These are phyloP conservation scores for Phylloporus sp. DNA, from an alignment of 768 basidiomycete species.

Conservation along the genomic window DNA sequence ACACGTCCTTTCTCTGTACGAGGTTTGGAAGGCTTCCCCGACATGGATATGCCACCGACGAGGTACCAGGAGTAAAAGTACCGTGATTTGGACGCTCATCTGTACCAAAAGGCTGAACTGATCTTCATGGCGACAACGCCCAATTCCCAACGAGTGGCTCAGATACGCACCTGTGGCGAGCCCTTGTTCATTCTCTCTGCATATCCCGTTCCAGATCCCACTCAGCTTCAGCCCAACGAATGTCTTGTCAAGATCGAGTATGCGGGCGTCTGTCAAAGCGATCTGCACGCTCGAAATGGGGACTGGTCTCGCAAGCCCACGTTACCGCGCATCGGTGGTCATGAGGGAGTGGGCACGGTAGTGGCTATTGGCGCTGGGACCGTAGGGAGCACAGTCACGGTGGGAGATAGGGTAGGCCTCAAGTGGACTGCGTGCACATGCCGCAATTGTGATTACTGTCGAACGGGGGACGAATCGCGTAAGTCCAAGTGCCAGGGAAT, in stretches of 20 bases:
- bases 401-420: slow-evolving; percentile 43
- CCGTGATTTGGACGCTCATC: no score
- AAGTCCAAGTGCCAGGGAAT: slow-evolving; percentile 4
- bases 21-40: no score
- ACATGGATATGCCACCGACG: no score
- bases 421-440: slow-evolving; percentile 42
- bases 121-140: not conserved
- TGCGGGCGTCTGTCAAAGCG: slow-evolving; percentile 42
- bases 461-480: slow-evolving; percentile 33
- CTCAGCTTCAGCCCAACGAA: slow-evolving; percentile 19
- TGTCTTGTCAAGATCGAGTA: slow-evolving; percentile 41
- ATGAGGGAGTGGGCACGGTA: slow-evolving; percentile 44
- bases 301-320: slow-evolving; percentile 32
- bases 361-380: slow-evolving; percentile 41
- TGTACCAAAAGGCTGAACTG: not conserved
- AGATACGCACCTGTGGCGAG: slow-evolving; percentile 15
- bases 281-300: slow-evolving; percentile 38
- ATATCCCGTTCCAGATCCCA: slow-evolving; percentile 16
- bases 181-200: slow-evolving; percentile 10
- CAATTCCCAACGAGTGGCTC: slow-evolving; percentile 25
- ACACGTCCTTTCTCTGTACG: no score
- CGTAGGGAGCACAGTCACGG: slow-evolving; percentile 24
- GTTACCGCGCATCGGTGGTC: slow-evolving; percentile 39
- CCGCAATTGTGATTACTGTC: slow-evolving; percentile 38
- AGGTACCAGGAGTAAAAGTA: no score